Evolutionary conservation across 805 yeast genomes (phyloP).

Genomic region (Ogataea pini): DNA sequence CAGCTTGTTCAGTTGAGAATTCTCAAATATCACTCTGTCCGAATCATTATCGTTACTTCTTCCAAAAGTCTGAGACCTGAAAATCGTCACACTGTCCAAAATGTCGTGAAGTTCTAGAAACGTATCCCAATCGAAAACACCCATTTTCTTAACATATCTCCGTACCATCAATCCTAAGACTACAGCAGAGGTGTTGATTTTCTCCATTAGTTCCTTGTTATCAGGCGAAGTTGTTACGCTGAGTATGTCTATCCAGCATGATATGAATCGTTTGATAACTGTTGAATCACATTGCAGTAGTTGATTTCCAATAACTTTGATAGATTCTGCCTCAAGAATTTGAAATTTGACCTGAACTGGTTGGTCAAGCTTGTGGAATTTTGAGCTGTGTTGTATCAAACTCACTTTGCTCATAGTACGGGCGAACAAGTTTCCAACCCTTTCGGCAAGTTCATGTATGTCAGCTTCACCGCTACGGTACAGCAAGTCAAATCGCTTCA

Average conservation of each 20-base stretch:
- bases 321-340: slow-evolving; percentile 2
- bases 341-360: background rate
- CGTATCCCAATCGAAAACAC: slow-evolving; percentile 6
- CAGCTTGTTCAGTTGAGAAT: slow-evolving; percentile 8
- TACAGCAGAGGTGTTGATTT: background rate
- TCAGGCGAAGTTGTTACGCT: background rate
- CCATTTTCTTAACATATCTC: background rate
- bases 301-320: slow-evolving; percentile 5
- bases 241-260: slow-evolving; percentile 1
- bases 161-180: slow-evolving; percentile 8
- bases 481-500: background rate
- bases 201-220: background rate
- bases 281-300: background rate
- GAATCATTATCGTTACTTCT: background rate
- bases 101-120: slow-evolving; percentile 6
- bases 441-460: background rate
- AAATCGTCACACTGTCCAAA: slow-evolving; percentile 10
- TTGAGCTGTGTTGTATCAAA: background rate
- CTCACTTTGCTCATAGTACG: background rate
- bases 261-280: background rate
- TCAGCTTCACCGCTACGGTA: background rate
- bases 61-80: slow-evolving; percentile 5
- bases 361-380: background rate
- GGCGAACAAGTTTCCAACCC: background rate
- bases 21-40: slow-evolving; percentile 2